Evolutionary conservation across 345 rosid genomes (phyloP), one percentile per base, ranked within the genome.

Genomic region (Erodium maritimum): DNA sequence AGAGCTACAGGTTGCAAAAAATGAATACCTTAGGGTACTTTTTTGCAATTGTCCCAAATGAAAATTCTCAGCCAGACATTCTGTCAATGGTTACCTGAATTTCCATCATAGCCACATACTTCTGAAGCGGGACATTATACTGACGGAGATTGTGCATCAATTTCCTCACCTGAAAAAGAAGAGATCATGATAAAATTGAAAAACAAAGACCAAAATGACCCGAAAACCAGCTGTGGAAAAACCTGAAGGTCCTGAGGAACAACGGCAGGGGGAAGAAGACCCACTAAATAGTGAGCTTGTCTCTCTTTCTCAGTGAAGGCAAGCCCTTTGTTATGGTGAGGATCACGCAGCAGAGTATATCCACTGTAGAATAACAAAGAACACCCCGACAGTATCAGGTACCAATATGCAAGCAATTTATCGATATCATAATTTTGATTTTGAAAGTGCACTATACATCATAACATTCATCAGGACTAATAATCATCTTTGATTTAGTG

Each of bases 101-200:
- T 76, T 91, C 98, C 95, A 86, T 88, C 98, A 88, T 86, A 62
- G 86, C 85, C 96, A 88, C 81, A 75, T 86, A 91, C 77, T 73
- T 91, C 77, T 91, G 96, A 59, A 91, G 65, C 11, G 98, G 96
- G 66, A 91, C 79, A 77, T 86, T 87, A 72, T 91, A 91, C 59
- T 86, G 82, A 48, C 95, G 90, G 64, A 91, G 77, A 55, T 70
- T 88, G 54, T 78, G 89, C 91, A 91, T 81, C 78, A 91, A 61
- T 69, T 91, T 91, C 76, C 86, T 86, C 67, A 86, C 93, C 97
- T 91, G 80, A 21, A 0, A 53, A 69, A 42, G 19, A 69, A 42
- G 19, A 34, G 19, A 23, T 29, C 5, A 1, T 5, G 55, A 34
- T 59, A 33, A 59, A 45, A 42, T 42, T 42, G 48, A 59, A 17